Base-by-base conservation (phyloP, 2,329 filamentous ascomycete genomes). In the Ceratocystis variospora region DNA sequence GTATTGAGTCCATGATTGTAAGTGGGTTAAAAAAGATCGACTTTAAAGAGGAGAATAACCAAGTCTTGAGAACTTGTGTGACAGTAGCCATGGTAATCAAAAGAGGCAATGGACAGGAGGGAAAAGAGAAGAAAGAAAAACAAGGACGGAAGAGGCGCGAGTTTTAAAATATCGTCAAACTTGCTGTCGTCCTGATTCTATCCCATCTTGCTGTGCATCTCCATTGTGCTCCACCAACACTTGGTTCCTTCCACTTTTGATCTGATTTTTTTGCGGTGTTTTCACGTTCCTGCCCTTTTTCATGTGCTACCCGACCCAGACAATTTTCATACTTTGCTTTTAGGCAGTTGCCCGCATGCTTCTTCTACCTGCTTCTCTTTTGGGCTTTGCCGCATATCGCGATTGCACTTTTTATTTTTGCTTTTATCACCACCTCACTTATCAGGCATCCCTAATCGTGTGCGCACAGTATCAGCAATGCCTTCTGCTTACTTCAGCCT, bases 401-500 rank as follows among this genome's bases (percentile, higher is more conserved):
- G 8, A 12, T 57, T 59, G 28, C 55, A 12, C 55, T 33, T 31
- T n/a, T n/a, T n/a, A 5, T 17, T n/a, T n/a, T 28, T 10, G 1
- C 2, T 15, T 19, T n/a, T 19, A 10, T 33, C 25, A 37, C 55
- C 5, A 33, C 28, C 55, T 59, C 55, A 59, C 15, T 59, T 59
- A 33, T n/a, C 55, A 59, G 55, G 55, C 55, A 59, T 53, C 48
- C 55, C 15, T 25, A 53, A n/a, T 53, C n/a, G 10, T 53, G 15
- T 53, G 48, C 7, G 1, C n/a, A 8, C 55, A 12, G 28, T 10
- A 37, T 59, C 55, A 59, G 55, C 15, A 59, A 59, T 59, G 55
- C 55, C 55, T 6, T 37, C 55, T 59, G 55, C 55, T 37, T 59
- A 59, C 55, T 59, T 59, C 31, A 59, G 33, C 15, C 28, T 59